Evolutionary conservation across 495 filamentous ascomycete genomes (phyloP).

Genomic region (Daldinia caldariorum): DNA sequence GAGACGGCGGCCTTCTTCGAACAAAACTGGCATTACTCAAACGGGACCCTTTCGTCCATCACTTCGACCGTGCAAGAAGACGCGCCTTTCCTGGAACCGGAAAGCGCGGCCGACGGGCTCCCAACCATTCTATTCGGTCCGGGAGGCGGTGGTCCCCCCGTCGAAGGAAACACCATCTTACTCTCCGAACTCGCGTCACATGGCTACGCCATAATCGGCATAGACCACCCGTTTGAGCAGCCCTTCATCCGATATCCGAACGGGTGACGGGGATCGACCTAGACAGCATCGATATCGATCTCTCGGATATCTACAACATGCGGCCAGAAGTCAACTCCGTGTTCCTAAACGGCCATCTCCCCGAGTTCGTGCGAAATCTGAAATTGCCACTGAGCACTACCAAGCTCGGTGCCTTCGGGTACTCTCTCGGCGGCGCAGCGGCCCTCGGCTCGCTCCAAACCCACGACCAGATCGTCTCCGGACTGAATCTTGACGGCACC

Average conservation of each 20-base stretch:
- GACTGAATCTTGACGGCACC: constrained; percentile 59
- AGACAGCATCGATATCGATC: constrained; percentile 10
- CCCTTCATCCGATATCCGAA: constrained; percentile 61
- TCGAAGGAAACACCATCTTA: constrained; percentile 49
- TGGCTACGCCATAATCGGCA: constrained; percentile 59
- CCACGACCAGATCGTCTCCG: constrained; percentile 53
- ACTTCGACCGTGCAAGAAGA: constrained; percentile 38
- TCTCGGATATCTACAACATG: constrained; percentile 31
- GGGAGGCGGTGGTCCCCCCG: constrained; percentile 44
- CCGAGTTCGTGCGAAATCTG: constrained; percentile 13
- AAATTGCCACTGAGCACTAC: constrained; percentile 40
- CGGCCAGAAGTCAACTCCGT: constrained; percentile 35
- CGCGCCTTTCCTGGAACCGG: constrained; percentile 26
- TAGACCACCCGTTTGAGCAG: constrained; percentile 63
- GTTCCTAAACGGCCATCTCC: constrained; percentile 31
- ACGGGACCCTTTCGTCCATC: constrained; percentile 33
- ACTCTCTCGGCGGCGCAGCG: constrained; percentile 63
- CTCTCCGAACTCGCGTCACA: constrained; percentile 58
- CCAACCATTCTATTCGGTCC: constrained; percentile 44
- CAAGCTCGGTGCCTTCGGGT: constrained; percentile 57
- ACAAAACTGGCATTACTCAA: constrained; percentile 31
- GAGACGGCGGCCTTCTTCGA: constrained; percentile 37
- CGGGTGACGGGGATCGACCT: constrained; percentile 48
- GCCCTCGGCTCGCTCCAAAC: constrained; percentile 49
- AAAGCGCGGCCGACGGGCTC: neutral